These are phyloP conservation scores for Hymenoscyphus salicellus DNA, from an alignment of 2,329 filamentous ascomycete genomes.

Conservation along the genomic window DNA sequence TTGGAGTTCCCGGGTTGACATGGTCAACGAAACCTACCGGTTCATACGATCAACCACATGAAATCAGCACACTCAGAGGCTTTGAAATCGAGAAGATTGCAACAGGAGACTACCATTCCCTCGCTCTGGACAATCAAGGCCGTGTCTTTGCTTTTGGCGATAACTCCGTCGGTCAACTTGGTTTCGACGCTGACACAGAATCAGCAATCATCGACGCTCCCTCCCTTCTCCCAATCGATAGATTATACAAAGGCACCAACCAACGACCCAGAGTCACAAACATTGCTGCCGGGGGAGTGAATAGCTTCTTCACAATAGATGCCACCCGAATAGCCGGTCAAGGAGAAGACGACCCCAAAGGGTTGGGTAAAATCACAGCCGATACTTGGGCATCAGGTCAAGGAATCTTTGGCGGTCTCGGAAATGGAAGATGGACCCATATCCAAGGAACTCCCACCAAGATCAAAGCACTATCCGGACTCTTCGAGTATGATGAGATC, in stretches of 20 bases:
- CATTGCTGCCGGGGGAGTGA: conserved; percentile 81
- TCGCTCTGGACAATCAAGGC: conserved; percentile 72
- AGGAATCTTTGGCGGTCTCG: conserved; percentile 79
- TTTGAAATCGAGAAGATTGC: conserved; percentile 73
- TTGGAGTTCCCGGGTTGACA: conserved; percentile 78
- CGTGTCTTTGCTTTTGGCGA: conserved; percentile 85
- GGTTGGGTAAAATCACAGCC: conserved; percentile 57
- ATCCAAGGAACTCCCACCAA: conserved; percentile 74
- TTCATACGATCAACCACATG: conserved; percentile 77
- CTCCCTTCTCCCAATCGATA: conserved; percentile 64
- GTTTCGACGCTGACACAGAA: conserved; percentile 67
- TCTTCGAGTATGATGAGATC: conserved; percentile 83
- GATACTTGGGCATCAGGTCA: conserved; percentile 87
- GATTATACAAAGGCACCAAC: conserved; percentile 67
- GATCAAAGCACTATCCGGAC: conserved; percentile 75
- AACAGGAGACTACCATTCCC: conserved; percentile 80
- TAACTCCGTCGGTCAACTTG: conserved; percentile 86
- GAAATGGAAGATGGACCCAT: conserved; percentile 87
- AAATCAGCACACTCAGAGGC: conserved; percentile 68
- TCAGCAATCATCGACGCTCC: conserved; percentile 66
- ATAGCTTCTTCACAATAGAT: conserved; percentile 85
- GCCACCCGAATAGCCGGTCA: conserved; percentile 57
- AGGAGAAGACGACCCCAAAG: conserved; percentile 39
- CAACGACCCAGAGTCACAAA: conserved; percentile 66
- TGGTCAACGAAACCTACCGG: conserved; percentile 76